These are phyloP conservation scores for Plasmodium cynomolgi DNA, from an alignment of 169 alveolate genomes.

Conservation along the genomic window DNA sequence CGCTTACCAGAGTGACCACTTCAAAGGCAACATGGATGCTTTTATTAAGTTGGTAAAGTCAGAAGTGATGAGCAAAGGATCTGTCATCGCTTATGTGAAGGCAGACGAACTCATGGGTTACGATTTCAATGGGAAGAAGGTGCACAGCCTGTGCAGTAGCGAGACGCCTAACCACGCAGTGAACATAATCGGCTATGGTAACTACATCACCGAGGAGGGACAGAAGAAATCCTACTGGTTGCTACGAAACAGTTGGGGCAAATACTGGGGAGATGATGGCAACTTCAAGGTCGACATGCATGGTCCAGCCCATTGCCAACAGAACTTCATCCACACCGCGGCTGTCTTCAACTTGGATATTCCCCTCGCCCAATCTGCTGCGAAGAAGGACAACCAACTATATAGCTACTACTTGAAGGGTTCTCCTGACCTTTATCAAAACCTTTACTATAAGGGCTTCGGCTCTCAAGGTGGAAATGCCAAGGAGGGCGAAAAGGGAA, in stretches of 20 bases:
- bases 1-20: background rate
- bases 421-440: conserved; percentile 7
- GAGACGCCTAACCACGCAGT: conserved; percentile 62
- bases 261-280: conserved; percentile 41
- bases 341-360: conserved; percentile 10
- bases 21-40: conserved; percentile 10
- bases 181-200: conserved; percentile 69
- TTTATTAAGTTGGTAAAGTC: conserved; percentile 39
- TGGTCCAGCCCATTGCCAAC: conserved; percentile 7
- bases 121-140: conserved; percentile 56
- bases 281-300: conserved; percentile 49
- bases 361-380: background rate
- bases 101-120: conserved; percentile 44
- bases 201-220: conserved; percentile 16
- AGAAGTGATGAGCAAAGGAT: conserved; percentile 42
- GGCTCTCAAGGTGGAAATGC: background rate
- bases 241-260: conserved; percentile 37
- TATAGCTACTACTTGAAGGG: background rate
- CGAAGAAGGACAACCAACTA: background rate
- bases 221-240: conserved; percentile 23
- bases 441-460: background rate
- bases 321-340: conserved; percentile 9
- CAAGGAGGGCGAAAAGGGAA: background rate
- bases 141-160: conserved; percentile 37
- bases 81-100: conserved; percentile 52